A percentile compares a stretch with the other conserved stretches of the same genome.
These are phyloP conservation scores for Paramecium tetraurelia DNA, from an alignment of 73 alveolate species.

Conservation along the genomic window DNA sequence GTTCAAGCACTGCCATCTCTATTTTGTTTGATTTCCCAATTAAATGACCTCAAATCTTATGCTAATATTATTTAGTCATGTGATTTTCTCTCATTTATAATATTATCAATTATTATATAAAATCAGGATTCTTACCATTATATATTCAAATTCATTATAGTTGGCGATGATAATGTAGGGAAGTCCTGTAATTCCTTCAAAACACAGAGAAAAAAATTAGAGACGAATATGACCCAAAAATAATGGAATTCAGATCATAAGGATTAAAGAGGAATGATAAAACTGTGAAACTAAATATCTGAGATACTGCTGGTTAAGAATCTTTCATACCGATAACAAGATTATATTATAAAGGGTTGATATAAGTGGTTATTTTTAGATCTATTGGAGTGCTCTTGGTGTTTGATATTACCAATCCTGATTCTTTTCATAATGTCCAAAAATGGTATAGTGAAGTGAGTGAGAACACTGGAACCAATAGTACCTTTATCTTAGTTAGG, in stretches of 20 bases:
- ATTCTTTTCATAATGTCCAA: conserved; percentile 61
- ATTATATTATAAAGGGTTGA: conserved; percentile 52
- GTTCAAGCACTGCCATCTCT: neutral
- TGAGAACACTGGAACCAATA: conserved; percentile 12
- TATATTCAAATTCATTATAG: conserved; percentile 57
- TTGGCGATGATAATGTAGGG: conserved; percentile 65
- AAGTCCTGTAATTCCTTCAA: conserved; percentile 65
- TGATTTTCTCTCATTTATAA: neutral
- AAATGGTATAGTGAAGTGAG: conserved; percentile 65
- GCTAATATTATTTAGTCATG: neutral
- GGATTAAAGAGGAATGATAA: conserved; percentile 64
- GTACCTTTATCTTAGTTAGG: conserved; percentile 50
- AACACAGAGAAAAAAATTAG: conserved; percentile 65
- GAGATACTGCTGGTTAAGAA: conserved; percentile 89
- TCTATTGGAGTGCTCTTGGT: conserved; percentile 89
- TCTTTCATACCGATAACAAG: neutral
- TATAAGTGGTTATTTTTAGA: conserved; percentile 4
- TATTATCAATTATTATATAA: neutral
- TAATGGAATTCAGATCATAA: conserved; percentile 69
- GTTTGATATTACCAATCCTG: conserved; percentile 81
- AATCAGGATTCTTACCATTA: conserved; percentile 43
- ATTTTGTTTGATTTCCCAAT: neutral
- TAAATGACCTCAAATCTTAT: neutral
- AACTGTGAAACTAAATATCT: conserved; percentile 80
- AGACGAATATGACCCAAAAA: conserved; percentile 67